phyloP scores from a whole-genome alignment of 2,329 filamentous ascomycete species.

The Sordariomycetes sp. region DNA sequence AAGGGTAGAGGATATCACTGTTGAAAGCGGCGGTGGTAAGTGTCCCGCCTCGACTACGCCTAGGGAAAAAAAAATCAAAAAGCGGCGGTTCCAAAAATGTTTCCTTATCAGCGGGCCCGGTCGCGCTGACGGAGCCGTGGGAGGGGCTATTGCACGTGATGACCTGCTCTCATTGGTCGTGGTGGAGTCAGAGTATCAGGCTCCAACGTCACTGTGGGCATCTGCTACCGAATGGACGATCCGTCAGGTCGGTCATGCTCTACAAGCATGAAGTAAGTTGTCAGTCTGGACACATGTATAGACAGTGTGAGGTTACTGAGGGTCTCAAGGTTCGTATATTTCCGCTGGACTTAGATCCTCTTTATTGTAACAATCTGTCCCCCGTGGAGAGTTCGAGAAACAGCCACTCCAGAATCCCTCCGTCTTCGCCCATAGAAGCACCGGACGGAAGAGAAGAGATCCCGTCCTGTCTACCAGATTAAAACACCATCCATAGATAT shows the following conservation, averaged over 20 bases:
- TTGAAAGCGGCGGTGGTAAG: neutral
- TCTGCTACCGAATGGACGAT: neutral
- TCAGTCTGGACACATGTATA: too few relatives aligned
- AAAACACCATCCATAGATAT: neutral
- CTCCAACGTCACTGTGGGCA: neutral
- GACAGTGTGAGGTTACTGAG: too few relatives aligned
- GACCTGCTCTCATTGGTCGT: neutral
- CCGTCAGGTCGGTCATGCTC: too few relatives aligned
- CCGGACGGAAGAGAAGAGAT: neutral
- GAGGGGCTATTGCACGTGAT: neutral
- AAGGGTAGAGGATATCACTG: neutral
- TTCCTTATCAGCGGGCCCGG: neutral
- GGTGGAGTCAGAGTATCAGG: neutral
- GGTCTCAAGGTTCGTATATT: too few relatives aligned
- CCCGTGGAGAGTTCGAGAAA: too few relatives aligned
- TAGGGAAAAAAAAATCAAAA: neutral
- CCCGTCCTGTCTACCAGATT: neutral
- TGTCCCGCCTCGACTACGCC: neutral
- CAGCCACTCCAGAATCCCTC: too few relatives aligned
- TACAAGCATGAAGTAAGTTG: too few relatives aligned
- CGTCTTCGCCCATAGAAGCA: neutral
- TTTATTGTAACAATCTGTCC: too few relatives aligned
- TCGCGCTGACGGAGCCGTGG: neutral
- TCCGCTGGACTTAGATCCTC: too few relatives aligned
- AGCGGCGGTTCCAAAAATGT: neutral